These are phyloP conservation scores for Penicillium coffeae DNA, from an alignment of 495 filamentous ascomycete species.

Conservation along the genomic window DNA sequence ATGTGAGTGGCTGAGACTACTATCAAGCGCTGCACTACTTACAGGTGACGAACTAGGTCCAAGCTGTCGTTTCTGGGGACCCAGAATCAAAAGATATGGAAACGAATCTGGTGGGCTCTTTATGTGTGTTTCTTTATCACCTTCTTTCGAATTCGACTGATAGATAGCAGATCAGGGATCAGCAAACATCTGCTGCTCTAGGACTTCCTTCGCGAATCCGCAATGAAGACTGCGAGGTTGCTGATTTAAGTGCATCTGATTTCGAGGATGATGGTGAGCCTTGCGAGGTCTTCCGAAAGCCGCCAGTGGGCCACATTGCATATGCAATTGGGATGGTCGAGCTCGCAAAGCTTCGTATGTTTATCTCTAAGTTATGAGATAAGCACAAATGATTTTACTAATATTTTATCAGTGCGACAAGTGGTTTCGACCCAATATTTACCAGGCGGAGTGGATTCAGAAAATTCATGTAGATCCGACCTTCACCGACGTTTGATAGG, in stretches of 20 bases:
- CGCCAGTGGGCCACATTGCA: conserved; percentile 24
- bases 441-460: conserved; percentile 27
- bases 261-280: conserved; percentile 31
- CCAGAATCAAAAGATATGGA: conserved; percentile 35
- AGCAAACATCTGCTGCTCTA: conserved; percentile 38
- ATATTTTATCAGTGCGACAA: conserved; percentile 31
- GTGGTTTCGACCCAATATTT: conserved; percentile 41
- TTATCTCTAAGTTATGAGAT: not conserved
- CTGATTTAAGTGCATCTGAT: conserved; percentile 34
- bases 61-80: conserved; percentile 32
- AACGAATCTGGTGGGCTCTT: conserved; percentile 48
- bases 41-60: conserved; percentile 26
- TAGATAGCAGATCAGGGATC: conserved; percentile 31
- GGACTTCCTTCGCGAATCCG: conserved; percentile 39
- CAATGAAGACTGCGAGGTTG: conserved; percentile 46
- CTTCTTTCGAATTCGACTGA: not conserved
- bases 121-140: conserved; percentile 28
- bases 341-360: conserved; percentile 36
- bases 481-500: conserved; percentile 29
- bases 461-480: conserved; percentile 21
- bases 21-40: too few species aligned
- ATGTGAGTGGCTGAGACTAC: conserved; percentile 37
- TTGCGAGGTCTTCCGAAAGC: conserved; percentile 26
- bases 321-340: conserved; percentile 45
- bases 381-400: not conserved